Evolutionary conservation across 139 green algal genomes (phyloP).

Genomic region (Picochlorum sp.): DNA sequence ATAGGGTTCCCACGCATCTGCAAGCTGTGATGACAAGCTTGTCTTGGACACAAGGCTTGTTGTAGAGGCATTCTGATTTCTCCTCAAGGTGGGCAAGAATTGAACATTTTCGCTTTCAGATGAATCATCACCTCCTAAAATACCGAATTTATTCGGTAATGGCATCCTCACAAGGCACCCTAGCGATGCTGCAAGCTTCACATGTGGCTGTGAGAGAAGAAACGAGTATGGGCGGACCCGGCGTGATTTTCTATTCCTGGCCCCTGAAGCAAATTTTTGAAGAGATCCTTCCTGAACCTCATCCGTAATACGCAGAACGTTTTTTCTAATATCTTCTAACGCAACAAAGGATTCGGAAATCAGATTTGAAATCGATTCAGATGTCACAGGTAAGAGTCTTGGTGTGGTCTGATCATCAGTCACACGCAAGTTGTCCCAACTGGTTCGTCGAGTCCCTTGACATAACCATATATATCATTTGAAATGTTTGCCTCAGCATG

Average conservation of each 20-base stretch:
- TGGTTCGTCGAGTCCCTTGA: background rate
- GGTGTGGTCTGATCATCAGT: background rate
- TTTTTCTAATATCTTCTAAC: slow-evolving; percentile 12
- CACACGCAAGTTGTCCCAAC: background rate
- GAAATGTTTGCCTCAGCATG: too few species aligned
- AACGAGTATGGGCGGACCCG: slow-evolving; percentile 23
- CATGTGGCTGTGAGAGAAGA: slow-evolving; percentile 20
- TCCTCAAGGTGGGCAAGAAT: background rate
- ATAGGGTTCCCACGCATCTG: slow-evolving; percentile 38
- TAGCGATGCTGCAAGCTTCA: slow-evolving; percentile 40
- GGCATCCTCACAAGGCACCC: slow-evolving; percentile 47
- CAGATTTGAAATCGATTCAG: slow-evolving; percentile 12
- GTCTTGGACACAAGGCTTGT: slow-evolving; percentile 12
- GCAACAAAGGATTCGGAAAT: slow-evolving; percentile 17
- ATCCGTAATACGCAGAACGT: slow-evolving; percentile 18
- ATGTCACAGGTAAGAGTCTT: slow-evolving; percentile 9
- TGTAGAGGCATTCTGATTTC: slow-evolving; percentile 5
- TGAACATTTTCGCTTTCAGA: background rate
- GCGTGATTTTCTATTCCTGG: slow-evolving; percentile 2
- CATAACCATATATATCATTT: background rate
- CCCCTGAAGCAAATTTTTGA: slow-evolving; percentile 15
- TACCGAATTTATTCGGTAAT: slow-evolving; percentile 20
- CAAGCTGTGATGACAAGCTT: slow-evolving; percentile 21
- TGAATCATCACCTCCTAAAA: background rate
- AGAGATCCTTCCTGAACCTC: slow-evolving; percentile 35